These are phyloP conservation scores for Xanthoconium stramineum DNA, from an alignment of 768 basidiomycete genomes.

Conservation along the genomic window DNA sequence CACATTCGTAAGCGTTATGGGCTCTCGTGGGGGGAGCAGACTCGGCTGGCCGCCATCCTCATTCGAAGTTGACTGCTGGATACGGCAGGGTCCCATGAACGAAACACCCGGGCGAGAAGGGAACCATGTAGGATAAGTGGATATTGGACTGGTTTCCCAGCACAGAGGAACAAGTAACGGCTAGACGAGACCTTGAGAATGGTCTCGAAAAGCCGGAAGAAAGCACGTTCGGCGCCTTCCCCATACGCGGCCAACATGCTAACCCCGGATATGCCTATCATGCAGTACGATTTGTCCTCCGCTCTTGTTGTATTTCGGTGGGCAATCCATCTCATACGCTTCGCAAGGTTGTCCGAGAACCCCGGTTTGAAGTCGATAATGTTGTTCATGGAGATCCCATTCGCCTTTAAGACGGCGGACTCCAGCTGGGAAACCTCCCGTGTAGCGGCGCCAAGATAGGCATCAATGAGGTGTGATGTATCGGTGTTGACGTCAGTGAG, in stretches of 20 bases:
- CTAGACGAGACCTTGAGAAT: neutral
- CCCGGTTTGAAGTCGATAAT: neutral
- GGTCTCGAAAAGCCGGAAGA: neutral
- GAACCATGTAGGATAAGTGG: neutral
- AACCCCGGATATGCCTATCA: neutral
- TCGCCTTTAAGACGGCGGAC: neutral
- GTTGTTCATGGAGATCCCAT: neutral
- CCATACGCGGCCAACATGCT: neutral
- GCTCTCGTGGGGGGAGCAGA: neutral
- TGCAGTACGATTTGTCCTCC: neutral
- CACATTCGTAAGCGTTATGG: neutral
- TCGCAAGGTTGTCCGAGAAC: neutral
- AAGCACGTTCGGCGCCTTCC: neutral
- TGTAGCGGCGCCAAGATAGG: neutral
- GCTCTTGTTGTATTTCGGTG: neutral
- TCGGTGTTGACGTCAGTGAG: neutral
- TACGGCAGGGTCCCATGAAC: neutral
- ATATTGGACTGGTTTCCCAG: neutral
- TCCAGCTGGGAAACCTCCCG: neutral
- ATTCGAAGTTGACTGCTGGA: neutral
- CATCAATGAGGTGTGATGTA: neutral
- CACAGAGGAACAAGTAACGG: neutral
- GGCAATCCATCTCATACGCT: neutral
- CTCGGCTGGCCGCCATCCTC: neutral
- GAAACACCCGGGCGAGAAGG: neutral